Evolutionary conservation across 148 eudicot species (phyloP), one percentile per base, ranked within the genome.

Genomic region (Polygonum aviculare): DNA sequence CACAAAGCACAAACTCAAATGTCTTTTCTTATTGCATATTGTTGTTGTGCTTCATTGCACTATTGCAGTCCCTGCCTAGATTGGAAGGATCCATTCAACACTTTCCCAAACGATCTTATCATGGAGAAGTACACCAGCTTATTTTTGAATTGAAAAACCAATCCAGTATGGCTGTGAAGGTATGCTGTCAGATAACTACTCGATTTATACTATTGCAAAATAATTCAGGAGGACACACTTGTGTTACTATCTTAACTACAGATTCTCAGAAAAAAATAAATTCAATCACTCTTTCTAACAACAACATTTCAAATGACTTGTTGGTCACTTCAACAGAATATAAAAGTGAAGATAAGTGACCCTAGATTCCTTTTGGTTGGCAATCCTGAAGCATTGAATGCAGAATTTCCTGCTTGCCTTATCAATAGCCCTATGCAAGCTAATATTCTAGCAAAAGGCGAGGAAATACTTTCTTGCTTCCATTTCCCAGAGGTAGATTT

Each of bases 281-380:
- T n/a, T n/a, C 12, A n/a, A 22, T 62, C 39, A 33, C 16, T 62
- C 0, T 67, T 19, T 35, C 41, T 67, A 67, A 16, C 45, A 15
- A 67, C 72, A 36, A 2, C 16, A 35, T 33, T 65, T 5, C 72
- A 67, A 33, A 63, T 67, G 72, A 67, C 72, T 26, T 38, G 44
- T 67, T 67, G 45, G 38, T 38, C 72, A 67, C 35, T 38, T 67
- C 81, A 75, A 84, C 96, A 95, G 99, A 95, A 89, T 82, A 41
- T 95, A 79, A 95, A 89, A 83, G 78, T 95, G 90, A 87, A 85
- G 86, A 83, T 90, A 78, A 89, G 85, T 80, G 85, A 85, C 87
- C 99, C 97, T 77, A 89, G 96, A 79, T 92, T 90, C 83, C 88
- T 95, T 39, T 75, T 76, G 52, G 75, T 88, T 78, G 96, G 96